Conservation (phyloP, 2,329 filamentous ascomycete genomes). For the Dactylonectria estremocensis region DNA sequence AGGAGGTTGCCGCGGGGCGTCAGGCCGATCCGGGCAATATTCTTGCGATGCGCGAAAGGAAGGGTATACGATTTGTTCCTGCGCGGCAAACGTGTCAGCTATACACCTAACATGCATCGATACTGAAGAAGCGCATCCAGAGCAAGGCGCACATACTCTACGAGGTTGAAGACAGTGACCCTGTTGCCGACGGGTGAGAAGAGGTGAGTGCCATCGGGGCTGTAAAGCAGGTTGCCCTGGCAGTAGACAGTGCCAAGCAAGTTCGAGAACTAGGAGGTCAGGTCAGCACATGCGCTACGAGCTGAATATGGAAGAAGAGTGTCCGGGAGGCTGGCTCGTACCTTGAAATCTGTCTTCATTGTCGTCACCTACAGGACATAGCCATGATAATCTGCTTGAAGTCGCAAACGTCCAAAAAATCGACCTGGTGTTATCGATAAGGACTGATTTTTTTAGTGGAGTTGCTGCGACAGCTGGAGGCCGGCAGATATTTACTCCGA, state of each 20-base stretch:
- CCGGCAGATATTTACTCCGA: conserved; percentile 56
- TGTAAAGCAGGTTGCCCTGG: conserved; percentile 97
- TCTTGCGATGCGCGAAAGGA: conserved; percentile 92
- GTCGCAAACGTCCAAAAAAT: conserved; percentile 52
- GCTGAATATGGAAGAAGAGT: neutral
- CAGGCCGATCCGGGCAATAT: conserved; percentile 90
- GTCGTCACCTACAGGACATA: conserved; percentile 64
- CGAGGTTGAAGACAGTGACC: conserved; percentile 95
- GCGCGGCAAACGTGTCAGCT: conserved; percentile 52
- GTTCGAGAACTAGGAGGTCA: conserved; percentile 87
- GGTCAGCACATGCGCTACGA: conserved; percentile 8
- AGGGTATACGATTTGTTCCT: conserved; percentile 92
- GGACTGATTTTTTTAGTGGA: conserved; percentile 48
- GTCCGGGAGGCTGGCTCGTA: conserved; percentile 56
- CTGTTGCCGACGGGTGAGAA: conserved; percentile 97
- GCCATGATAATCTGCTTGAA: conserved; percentile 52
- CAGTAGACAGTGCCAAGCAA: conserved; percentile 98
- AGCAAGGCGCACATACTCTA: conserved; percentile 76
- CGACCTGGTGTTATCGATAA: conserved; percentile 56
- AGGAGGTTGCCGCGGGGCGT: conserved; percentile 93
- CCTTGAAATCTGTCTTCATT: conserved; percentile 99
- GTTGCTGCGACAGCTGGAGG: conserved; percentile 28
- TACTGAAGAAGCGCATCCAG: neutral
- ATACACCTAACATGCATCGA: neutral
- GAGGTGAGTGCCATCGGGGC: conserved; percentile 94